Base-by-base conservation (phyloP, 176 grass and related monocot species). In the Hsuehochloa calcarea region DNA sequence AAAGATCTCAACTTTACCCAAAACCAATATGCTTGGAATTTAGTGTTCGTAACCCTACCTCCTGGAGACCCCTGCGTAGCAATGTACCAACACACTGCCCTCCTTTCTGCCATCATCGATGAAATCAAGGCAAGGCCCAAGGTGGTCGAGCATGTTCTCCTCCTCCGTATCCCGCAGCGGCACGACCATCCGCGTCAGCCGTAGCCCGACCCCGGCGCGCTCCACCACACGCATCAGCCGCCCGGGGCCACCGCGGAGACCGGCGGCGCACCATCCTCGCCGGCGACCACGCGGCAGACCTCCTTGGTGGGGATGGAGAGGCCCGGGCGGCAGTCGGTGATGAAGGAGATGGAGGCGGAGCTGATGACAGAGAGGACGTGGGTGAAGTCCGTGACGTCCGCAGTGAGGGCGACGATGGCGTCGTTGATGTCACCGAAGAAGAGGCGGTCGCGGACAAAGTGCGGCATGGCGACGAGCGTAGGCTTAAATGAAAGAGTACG, bases 11-110 rank as follows among this genome's bases (percentile, higher is more conserved):
- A 20, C 2, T 17, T 31, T 3, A 56, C 14, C 38, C 23, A 44
- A 35, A 54, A 23, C 6, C 2, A 0, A 80, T 38, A 31, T 35
- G 3, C 8, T 9, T 10, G 10, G 17, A 45, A 47, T 47, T 47
- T 47, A 47, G 11, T n/a, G 46, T 4, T 37, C 6, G 20, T 17
- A 61, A 10, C 12, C 15, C 11, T 89, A 98, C 95, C 95, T 98
- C 82, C 95, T 85, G 3, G 93, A 98, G 27, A 95, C 93, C 14
- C 93, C 95, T 2, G 95, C 93, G 54, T 91, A 95, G 89, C 95
- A 95, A 85, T 98, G 95, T 41, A 98, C 95, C 35, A 95, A 82
- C 16, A 93, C 95, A 6, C 60, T 84, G 35, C 91, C 93, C 16
- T 61, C 89, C 65, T 84, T 88, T 87, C 89, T 89, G 4, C 91